A percentile compares a stretch with the other conserved stretches of the same genome.
Conservation (phyloP, 2,329 filamentous ascomycete genomes). For the Trichoderma koningii region DNA sequence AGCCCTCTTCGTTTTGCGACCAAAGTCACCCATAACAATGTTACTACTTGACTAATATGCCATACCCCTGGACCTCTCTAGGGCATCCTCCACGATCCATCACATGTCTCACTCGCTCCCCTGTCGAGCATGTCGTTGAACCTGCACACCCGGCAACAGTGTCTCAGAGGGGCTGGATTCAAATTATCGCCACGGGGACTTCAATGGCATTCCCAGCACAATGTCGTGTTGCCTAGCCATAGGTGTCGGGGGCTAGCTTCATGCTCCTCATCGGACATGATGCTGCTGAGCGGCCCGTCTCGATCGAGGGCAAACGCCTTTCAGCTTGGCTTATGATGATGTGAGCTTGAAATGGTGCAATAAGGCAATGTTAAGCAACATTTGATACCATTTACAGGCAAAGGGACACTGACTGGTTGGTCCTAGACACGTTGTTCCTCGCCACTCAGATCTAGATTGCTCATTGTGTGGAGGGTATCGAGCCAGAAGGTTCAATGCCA, state of each 20-base stretch:
- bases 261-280: neutral
- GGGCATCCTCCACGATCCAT: neutral
- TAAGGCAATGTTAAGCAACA: neutral
- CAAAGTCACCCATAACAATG: no score
- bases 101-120: neutral
- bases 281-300: neutral
- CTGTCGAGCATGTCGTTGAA: neutral
- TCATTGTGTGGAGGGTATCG: neutral
- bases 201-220: neutral
- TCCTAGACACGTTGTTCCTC: neutral
- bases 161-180: conserved; percentile 2
- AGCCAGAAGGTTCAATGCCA: neutral
- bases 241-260: neutral
- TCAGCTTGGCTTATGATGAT: neutral
- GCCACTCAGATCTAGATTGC: neutral
- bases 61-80: neutral
- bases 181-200: neutral
- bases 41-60: neutral
- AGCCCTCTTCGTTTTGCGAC: neutral
- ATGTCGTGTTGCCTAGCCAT: conserved; percentile 8
- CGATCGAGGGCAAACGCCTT: neutral
- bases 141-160: conserved; percentile 8
- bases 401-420: neutral
- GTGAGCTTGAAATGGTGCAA: neutral
- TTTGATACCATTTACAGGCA: neutral